phyloP scores from a whole-genome alignment of 306 rosid species.

The Sesbania bispinosa region DNA sequence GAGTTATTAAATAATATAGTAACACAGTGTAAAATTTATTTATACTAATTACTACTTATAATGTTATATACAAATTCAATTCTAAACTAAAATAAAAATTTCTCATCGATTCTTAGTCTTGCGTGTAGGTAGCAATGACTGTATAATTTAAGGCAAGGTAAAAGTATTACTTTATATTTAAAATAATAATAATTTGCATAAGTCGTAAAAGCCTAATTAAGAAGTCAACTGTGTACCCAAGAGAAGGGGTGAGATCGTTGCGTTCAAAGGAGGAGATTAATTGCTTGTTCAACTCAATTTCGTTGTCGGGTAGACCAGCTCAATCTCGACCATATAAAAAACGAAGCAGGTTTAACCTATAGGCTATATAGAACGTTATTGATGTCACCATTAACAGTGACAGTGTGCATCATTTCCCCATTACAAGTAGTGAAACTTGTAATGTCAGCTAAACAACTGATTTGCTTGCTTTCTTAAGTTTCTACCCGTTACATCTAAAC shows the following conservation, averaged over 20 bases:
- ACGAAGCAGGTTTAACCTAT: slow-evolving; percentile 27
- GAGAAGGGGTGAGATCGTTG: background rate
- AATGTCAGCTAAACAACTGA: slow-evolving; percentile 72
- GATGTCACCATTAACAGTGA: slow-evolving; percentile 44
- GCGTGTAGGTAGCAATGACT: too few relatives aligned
- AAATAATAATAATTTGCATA: too few relatives aligned
- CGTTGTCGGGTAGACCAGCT: slow-evolving; percentile 54
- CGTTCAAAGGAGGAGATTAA: slow-evolving; percentile 11
- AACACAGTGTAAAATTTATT: too few relatives aligned
- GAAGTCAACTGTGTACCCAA: background rate
- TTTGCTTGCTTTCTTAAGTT: slow-evolving; percentile 61
- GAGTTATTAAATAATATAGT: too few relatives aligned
- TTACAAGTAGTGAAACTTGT: slow-evolving; percentile 28
- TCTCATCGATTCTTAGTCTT: too few relatives aligned
- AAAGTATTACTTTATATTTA: too few relatives aligned
- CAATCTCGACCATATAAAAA: slow-evolving; percentile 15
- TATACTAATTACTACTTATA: too few relatives aligned
- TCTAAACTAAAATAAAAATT: too few relatives aligned
- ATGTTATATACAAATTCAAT: too few relatives aligned
- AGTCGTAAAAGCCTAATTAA: background rate
- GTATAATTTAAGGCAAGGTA: too few relatives aligned
- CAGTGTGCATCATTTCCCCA: background rate
- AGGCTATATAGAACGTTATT: slow-evolving; percentile 21
- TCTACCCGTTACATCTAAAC: slow-evolving; percentile 80
- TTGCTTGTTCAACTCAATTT: slow-evolving; percentile 59